phyloP scores from a whole-genome alignment of 306 rosid species.

The Fragaria iinumae region DNA sequence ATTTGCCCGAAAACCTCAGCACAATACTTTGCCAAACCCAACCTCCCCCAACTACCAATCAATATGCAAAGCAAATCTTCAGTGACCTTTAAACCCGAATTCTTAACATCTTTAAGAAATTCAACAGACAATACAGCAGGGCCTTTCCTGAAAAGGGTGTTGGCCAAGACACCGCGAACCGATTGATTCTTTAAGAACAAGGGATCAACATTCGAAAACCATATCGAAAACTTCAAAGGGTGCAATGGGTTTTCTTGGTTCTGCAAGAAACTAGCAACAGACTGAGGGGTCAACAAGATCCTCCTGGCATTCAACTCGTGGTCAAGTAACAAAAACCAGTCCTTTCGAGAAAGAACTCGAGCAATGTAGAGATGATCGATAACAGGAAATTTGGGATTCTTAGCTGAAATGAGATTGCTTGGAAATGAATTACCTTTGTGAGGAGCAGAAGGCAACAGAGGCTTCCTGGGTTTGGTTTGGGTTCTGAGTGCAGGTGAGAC shows the following conservation, averaged over 20 bases:
- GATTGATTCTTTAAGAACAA: slow-evolving; percentile 38
- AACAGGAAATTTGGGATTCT: not conserved
- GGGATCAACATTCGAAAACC: slow-evolving; percentile 60
- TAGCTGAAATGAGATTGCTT: slow-evolving; percentile 11
- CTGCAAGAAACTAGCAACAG: slow-evolving; percentile 49
- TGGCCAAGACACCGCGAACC: slow-evolving; percentile 45
- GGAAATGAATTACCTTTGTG: slow-evolving; percentile 34
- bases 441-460: slow-evolving; percentile 16
- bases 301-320: slow-evolving; percentile 50
- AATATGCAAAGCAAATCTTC: slow-evolving; percentile 62
- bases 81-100: slow-evolving; percentile 46
- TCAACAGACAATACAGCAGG: slow-evolving; percentile 64
- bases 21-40: slow-evolving; percentile 75
- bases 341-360: slow-evolving; percentile 48
- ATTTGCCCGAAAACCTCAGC: slow-evolving; percentile 65
- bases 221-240: slow-evolving; percentile 56
- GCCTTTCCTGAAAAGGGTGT: slow-evolving; percentile 45
- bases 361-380: slow-evolving; percentile 52
- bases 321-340: slow-evolving; percentile 59
- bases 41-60: slow-evolving; percentile 82
- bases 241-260: slow-evolving; percentile 59
- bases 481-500: slow-evolving; percentile 33
- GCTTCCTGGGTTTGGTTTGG: slow-evolving; percentile 17
- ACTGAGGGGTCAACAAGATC: slow-evolving; percentile 42
- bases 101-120: slow-evolving; percentile 49